A percentile compares a stretch with the other conserved stretches of the same genome.
phyloP scores from a whole-genome alignment of 148 eudicot genomes.

The Amaranthus cruentus region DNA sequence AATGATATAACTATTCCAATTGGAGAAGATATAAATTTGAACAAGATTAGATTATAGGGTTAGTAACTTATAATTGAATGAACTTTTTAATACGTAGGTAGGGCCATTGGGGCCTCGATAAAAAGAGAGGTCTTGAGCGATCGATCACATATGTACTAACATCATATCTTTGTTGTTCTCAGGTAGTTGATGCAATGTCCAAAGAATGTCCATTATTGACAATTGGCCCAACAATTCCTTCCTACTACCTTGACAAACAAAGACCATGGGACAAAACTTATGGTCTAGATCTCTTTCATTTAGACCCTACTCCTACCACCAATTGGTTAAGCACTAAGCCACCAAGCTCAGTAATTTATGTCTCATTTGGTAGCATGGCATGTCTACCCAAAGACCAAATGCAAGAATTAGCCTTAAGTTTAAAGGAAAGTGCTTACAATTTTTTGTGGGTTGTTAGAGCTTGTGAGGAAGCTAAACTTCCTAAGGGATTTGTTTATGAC shows the following conservation, averaged over 20 bases:
- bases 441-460: constrained; percentile 40
- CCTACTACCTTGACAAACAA: constrained; percentile 39
- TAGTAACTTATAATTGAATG: no score
- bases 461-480: constrained; percentile 28
- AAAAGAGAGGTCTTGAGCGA: no score
- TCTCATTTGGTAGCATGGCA: constrained; percentile 51
- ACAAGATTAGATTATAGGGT: no score
- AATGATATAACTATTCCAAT: no score
- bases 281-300: constrained; percentile 30
- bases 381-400: constrained; percentile 27
- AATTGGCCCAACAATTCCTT: constrained; percentile 52
- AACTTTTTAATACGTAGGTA: no score
- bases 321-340: constrained; percentile 42
- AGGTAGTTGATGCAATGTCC: constrained; percentile 41
- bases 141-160: background rate
- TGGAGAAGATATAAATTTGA: no score
- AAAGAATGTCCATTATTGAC: constrained; percentile 32
- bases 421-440: constrained; percentile 15
- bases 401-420: constrained; percentile 38
- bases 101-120: no score
- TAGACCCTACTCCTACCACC: constrained; percentile 8
- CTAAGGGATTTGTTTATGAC: constrained; percentile 8
- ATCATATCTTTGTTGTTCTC: background rate
- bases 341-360: constrained; percentile 37
- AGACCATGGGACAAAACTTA: constrained; percentile 30